phyloP scores from a whole-genome alignment of 352 stramenopile genomes.

The Phytophthora sp. region DNA sequence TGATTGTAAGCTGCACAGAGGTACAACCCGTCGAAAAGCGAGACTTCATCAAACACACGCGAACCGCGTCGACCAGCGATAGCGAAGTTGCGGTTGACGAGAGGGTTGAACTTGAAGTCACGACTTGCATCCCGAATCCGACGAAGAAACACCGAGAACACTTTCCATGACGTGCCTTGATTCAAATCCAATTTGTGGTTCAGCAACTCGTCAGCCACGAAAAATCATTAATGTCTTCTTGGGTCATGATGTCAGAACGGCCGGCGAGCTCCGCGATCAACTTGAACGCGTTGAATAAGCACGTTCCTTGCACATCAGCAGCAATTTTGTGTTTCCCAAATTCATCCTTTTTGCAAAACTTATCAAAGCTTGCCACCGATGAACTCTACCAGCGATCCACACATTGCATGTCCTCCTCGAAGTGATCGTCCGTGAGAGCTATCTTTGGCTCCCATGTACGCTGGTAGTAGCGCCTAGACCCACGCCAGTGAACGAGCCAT shows the following conservation, averaged over 20 bases:
- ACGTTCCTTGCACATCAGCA: background rate
- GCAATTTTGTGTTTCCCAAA: background rate
- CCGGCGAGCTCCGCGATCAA: slow-evolving; percentile 1
- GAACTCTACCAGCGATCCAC: too few relatives aligned
- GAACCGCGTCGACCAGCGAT: slow-evolving; percentile 1
- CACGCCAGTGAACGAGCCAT: too few relatives aligned
- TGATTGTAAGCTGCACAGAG: slow-evolving; percentile 16
- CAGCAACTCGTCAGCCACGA: slow-evolving; percentile 3
- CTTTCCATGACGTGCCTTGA: slow-evolving; percentile 7
- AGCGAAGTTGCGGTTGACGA: slow-evolving; percentile 2
- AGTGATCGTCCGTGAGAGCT: too few relatives aligned
- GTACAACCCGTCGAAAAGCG: background rate
- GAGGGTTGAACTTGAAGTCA: slow-evolving; percentile 13
- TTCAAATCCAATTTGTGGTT: background rate
- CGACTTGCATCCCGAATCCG: slow-evolving; percentile 6
- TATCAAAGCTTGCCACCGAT: too few relatives aligned
- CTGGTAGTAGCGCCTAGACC: too few relatives aligned
- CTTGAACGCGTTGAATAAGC: slow-evolving; percentile 7
- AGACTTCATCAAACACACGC: slow-evolving; percentile 4
- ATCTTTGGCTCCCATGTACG: too few relatives aligned
- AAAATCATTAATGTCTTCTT: slow-evolving; percentile 4
- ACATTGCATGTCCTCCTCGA: too few relatives aligned
- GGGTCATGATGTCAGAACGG: slow-evolving; percentile 2
- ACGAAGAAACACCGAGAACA: background rate
- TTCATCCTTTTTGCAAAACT: too few relatives aligned